Conservation (phyloP, 2,329 filamentous ascomycete genomes). For the Coleophoma cylindrospora region DNA sequence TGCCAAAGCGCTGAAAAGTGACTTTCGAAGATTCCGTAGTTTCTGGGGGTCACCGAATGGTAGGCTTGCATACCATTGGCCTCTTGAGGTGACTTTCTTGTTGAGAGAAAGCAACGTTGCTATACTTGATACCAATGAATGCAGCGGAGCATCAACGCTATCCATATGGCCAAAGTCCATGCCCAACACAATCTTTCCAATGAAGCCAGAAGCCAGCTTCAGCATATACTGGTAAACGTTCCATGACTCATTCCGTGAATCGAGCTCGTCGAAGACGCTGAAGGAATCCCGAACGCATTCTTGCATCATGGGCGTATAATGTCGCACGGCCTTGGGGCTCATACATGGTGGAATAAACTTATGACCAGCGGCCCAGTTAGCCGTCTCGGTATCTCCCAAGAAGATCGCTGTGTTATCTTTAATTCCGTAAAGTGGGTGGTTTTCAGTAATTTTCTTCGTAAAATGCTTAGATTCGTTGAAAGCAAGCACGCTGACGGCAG, state of each 20-base stretch:
- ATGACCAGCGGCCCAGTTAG: constrained; percentile 9
- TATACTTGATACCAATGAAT: constrained; percentile 34
- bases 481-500: constrained; percentile 19
- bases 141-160: constrained; percentile 30
- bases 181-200: constrained; percentile 38
- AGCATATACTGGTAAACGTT: constrained; percentile 46
- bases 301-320: constrained; percentile 18
- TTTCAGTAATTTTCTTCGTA: constrained; percentile 28
- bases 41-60: constrained; percentile 38
- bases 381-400: constrained; percentile 12
- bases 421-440: constrained; percentile 14
- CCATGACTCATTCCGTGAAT: constrained; percentile 32
- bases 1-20: constrained; percentile 26
- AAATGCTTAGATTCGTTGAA: constrained; percentile 30
- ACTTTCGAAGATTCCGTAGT: constrained; percentile 10
- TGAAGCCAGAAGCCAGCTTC: constrained; percentile 37
- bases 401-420: constrained; percentile 12
- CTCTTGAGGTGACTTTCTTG: constrained; percentile 38
- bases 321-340: constrained; percentile 30
- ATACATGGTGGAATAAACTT: constrained; percentile 15
- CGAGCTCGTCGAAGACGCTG: constrained; percentile 17
- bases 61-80: constrained; percentile 37
- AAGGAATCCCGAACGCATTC: constrained; percentile 12
- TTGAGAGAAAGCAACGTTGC: constrained; percentile 35
- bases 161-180: constrained; percentile 40